These are phyloP conservation scores for Phytophthora colocasiae DNA, from an alignment of 352 stramenopile genomes.

Conservation along the genomic window DNA sequence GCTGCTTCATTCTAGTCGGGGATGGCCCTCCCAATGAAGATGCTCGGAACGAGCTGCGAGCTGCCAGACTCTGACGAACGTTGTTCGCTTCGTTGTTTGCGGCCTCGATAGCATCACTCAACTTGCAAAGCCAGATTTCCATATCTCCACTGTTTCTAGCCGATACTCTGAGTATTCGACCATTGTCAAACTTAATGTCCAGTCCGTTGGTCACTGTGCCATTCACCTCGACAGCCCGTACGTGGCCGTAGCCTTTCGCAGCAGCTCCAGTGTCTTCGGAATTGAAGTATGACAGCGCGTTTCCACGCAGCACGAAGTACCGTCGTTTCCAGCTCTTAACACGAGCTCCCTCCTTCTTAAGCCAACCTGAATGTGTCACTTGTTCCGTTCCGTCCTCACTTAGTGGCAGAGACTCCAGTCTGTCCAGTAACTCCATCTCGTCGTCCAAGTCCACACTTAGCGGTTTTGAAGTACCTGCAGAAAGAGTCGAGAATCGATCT, in stretches of 20 bases:
- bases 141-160: constrained; percentile 68
- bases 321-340: constrained; percentile 87
- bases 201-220: constrained; percentile 63
- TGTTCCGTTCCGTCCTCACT: constrained; percentile 48
- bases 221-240: constrained; percentile 79
- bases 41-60: constrained; percentile 48
- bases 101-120: constrained; percentile 78
- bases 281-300: constrained; percentile 86
- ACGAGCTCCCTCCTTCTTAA: constrained; percentile 79
- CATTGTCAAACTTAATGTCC: constrained; percentile 82
- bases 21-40: constrained; percentile 39
- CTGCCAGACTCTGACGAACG: constrained; percentile 59
- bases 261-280: constrained; percentile 73
- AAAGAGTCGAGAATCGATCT: constrained; percentile 58
- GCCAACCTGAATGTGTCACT: constrained; percentile 79
- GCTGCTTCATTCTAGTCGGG: constrained; percentile 44
- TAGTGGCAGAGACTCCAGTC: constrained; percentile 60
- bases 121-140: constrained; percentile 75
- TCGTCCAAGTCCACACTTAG: constrained; percentile 51
- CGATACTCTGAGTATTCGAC: constrained; percentile 73
- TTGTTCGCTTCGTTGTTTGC: constrained; percentile 65
- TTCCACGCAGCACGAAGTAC: constrained; percentile 81
- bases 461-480: constrained; percentile 19
- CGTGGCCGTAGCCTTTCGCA: constrained; percentile 85
- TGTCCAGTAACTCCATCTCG: constrained; percentile 60